phyloP scores from a whole-genome alignment of 2,329 filamentous ascomycete species.

The Fusarium duplospermum region DNA sequence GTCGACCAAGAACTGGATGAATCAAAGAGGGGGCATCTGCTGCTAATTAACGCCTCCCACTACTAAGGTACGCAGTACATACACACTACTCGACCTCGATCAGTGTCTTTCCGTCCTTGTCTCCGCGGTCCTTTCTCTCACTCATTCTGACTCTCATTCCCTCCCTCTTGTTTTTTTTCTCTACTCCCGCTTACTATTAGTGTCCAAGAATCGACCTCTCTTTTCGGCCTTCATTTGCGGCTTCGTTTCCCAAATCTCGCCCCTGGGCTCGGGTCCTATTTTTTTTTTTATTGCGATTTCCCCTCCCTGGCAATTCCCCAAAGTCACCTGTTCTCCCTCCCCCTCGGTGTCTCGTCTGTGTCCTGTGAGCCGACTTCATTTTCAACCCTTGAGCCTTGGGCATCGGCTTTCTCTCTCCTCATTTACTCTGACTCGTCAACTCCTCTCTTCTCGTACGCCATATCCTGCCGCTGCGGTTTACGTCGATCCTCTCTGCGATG shows the following conservation, averaged over 20 bases:
- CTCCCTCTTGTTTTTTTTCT: constrained; percentile 1
- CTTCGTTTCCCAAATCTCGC: constrained; percentile 22
- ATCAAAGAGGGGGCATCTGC: constrained; percentile 16
- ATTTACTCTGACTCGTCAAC: background rate
- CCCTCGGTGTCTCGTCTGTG: constrained; percentile 30
- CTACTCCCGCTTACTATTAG: constrained; percentile 2
- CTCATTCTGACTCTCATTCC: constrained; percentile 6
- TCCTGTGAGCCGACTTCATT: constrained; percentile 26
- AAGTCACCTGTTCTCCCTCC: constrained; percentile 43
- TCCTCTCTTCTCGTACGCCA: background rate
- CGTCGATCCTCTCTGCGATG: constrained; percentile 37
- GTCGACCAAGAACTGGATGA: background rate
- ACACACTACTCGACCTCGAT: background rate
- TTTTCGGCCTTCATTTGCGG: constrained; percentile 8
- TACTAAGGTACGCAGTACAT: constrained; percentile 2
- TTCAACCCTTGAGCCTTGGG: constrained; percentile 17
- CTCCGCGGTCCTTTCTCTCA: constrained; percentile 1
- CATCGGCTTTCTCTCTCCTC: constrained; percentile 22
- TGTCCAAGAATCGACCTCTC: constrained; percentile 17
- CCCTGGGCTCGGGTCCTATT: constrained; percentile 32
- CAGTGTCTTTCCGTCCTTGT: constrained; percentile 8
- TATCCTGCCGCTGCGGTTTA: background rate
- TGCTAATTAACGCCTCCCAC: constrained; percentile 42
- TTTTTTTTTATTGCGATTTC: constrained; percentile 45
- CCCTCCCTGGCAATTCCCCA: constrained; percentile 37